Conservation (phyloP, 257 asterid genomes). For the Cinchona pubescens region DNA sequence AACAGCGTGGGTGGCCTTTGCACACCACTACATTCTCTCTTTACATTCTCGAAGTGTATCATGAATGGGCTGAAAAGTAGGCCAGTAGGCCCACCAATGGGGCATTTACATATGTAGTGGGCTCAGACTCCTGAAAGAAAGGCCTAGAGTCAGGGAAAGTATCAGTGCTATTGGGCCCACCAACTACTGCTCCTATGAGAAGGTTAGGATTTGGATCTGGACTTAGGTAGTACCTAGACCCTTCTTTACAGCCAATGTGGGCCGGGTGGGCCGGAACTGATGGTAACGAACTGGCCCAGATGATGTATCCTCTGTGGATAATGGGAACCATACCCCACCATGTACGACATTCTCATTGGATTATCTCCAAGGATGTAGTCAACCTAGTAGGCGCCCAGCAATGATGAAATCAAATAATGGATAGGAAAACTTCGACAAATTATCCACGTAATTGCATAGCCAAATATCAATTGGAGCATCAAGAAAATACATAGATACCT, state of each 20-base stretch:
- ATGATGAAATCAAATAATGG: neutral
- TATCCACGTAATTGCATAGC: neutral
- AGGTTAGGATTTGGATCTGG: constrained; percentile 69
- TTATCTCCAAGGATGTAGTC: constrained; percentile 85
- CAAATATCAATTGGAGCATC: neutral
- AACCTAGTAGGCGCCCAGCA: constrained; percentile 46
- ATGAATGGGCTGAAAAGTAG: constrained; percentile 65
- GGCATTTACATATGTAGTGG: constrained; percentile 80
- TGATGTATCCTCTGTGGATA: constrained; percentile 79
- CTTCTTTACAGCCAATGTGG: constrained; percentile 61
- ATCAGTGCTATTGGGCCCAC: constrained; percentile 70
- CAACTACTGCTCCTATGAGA: constrained; percentile 72
- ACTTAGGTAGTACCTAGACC: constrained; percentile 51
- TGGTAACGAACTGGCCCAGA: constrained; percentile 69
- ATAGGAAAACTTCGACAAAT: too few species aligned
- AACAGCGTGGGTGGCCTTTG: constrained; percentile 66
- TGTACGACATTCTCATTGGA: constrained; percentile 76
- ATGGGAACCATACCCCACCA: constrained; percentile 78
- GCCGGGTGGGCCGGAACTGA: constrained; percentile 54
- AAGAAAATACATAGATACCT: too few species aligned
- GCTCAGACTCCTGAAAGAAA: constrained; percentile 72
- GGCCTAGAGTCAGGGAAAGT: constrained; percentile 73
- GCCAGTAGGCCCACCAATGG: constrained; percentile 76
- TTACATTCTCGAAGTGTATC: constrained; percentile 7
- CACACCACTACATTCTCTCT: constrained; percentile 56